These are phyloP conservation scores for Xylariomycetidae sp. DNA, from an alignment of 2,329 filamentous ascomycete genomes.

Conservation along the genomic window DNA sequence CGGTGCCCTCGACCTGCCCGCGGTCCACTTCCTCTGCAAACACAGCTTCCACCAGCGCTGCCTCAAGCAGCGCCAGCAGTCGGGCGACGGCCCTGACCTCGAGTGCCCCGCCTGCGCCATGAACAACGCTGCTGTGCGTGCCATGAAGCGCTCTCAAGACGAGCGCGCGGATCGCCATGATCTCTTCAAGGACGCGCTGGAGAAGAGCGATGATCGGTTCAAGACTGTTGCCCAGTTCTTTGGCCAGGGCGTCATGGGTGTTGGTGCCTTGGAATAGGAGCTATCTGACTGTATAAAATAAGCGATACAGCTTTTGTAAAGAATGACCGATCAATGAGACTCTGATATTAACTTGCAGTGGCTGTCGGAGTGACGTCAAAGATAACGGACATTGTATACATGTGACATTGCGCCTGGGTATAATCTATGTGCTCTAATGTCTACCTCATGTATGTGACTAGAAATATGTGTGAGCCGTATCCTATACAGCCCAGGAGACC, in stretches of 20 bases:
- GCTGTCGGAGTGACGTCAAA: too few species aligned
- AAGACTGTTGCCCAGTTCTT: constrained; percentile 94
- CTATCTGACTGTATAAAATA: constrained; percentile 1
- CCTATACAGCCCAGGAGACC: too few species aligned
- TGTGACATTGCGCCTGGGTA: too few species aligned
- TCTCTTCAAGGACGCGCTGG: constrained; percentile 76
- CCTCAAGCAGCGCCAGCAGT: constrained; percentile 48
- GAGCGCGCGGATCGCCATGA: constrained; percentile 86
- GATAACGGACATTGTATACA: too few species aligned
- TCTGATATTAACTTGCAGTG: too few species aligned
- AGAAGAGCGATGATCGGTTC: constrained; percentile 71
- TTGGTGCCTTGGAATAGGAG: constrained; percentile 10
- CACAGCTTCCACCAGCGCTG: constrained; percentile 95
- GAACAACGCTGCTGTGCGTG: constrained; percentile 81
- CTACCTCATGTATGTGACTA: too few species aligned
- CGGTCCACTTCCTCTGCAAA: constrained; percentile 94
- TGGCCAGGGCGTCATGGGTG: constrained; percentile 78
- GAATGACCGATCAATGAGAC: too few species aligned
- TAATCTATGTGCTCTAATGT: too few species aligned
- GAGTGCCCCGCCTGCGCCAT: constrained; percentile 84
- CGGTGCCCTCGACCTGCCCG: constrained; percentile 73
- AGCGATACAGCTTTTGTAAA: too few species aligned
- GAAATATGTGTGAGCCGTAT: too few species aligned
- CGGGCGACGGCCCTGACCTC: constrained; percentile 51
- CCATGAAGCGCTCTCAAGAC: constrained; percentile 78